phyloP scores from a whole-genome alignment of 2,329 filamentous ascomycete species.

The Calonectria henricotiae region DNA sequence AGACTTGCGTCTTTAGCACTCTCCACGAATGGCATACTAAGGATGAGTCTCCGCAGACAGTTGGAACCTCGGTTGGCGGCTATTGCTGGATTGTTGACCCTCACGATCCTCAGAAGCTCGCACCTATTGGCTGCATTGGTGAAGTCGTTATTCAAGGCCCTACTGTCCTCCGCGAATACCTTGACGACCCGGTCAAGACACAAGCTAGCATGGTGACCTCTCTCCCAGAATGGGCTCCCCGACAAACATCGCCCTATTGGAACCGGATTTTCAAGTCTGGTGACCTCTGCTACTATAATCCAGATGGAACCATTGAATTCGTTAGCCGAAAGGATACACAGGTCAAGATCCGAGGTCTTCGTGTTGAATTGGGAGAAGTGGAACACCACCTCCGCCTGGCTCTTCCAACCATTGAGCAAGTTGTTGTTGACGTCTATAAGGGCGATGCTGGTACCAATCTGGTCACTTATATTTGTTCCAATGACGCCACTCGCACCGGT shows the following conservation, averaged over 20 bases:
- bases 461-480: background rate
- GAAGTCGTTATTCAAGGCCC: conserved; percentile 54
- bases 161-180: conserved; percentile 49
- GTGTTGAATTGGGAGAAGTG: conserved; percentile 62
- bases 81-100: conserved; percentile 50
- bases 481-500: background rate
- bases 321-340: conserved; percentile 70
- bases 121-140: conserved; percentile 46
- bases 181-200: conserved; percentile 46
- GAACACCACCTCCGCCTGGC: conserved; percentile 36
- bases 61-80: conserved; percentile 3
- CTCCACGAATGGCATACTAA: conserved; percentile 2
- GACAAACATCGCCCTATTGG: conserved; percentile 36
- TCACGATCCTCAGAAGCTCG: conserved; percentile 43
- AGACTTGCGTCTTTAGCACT: conserved; percentile 27
- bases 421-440: conserved; percentile 27
- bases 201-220: conserved; percentile 52
- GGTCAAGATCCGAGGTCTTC: conserved; percentile 71
- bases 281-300: conserved; percentile 50
- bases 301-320: conserved; percentile 59
- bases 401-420: background rate
- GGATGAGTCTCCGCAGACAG: conserved; percentile 13
- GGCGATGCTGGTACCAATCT: background rate
- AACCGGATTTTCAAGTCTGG: conserved; percentile 47
- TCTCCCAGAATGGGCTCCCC: conserved; percentile 47